Percentiles rank a stretch among this genome's conserved stretches.
phyloP scores from a whole-genome alignment of 768 basidiomycete genomes.

The Amanita subjunquillea region DNA sequence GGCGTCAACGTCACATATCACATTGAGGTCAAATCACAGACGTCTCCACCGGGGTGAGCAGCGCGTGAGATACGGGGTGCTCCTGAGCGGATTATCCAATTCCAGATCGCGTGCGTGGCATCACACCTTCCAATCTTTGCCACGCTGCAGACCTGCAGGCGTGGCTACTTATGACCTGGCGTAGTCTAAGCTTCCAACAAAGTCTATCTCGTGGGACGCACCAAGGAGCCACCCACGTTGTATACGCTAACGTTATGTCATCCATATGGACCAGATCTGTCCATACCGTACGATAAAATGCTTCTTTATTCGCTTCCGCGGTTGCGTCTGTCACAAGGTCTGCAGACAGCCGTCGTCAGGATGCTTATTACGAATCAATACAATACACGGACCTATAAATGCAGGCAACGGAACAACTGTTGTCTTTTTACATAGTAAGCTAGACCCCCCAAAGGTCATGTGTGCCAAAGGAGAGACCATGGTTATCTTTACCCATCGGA shows the following conservation, averaged over 20 bases:
- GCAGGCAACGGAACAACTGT: no score
- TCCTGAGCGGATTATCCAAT: background rate
- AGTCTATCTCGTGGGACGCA: background rate
- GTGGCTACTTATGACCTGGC: background rate
- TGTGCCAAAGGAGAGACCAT: background rate
- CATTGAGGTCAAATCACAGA: background rate
- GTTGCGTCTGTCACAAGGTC: background rate
- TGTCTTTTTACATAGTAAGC: background rate
- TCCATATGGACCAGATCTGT: background rate
- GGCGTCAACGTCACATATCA: background rate
- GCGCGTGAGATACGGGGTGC: background rate
- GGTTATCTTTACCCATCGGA: background rate
- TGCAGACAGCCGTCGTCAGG: background rate
- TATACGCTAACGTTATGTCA: background rate
- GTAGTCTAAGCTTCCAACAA: background rate
- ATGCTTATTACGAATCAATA: constrained; percentile 4
- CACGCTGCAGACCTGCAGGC: background rate
- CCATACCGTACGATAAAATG: background rate
- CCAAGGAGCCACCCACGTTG: background rate
- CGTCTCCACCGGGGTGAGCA: background rate
- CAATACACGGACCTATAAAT: background rate
- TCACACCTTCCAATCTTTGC: background rate
- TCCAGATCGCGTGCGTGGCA: background rate
- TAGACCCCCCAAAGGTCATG: background rate
- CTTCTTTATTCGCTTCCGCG: background rate